Conservation (phyloP, 176 grass and related monocot genomes). For the Rhynchospora breviuscula region DNA sequence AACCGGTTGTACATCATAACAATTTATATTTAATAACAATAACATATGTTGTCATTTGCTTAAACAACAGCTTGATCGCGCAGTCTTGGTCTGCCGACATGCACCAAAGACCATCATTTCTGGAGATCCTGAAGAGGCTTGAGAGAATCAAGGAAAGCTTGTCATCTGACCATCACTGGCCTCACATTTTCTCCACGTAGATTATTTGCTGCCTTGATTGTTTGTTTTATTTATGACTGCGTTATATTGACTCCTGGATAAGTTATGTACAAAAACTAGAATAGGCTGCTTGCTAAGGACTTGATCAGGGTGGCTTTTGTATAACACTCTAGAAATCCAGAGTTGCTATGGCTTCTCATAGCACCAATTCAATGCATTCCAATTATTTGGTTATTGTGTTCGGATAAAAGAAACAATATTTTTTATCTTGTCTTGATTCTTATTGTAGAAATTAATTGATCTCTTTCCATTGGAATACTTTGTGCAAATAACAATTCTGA, state of each 20-base stretch:
- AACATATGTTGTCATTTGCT: background rate
- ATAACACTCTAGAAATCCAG: background rate
- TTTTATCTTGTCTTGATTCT: background rate
- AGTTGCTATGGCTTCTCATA: background rate
- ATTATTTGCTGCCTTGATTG: background rate
- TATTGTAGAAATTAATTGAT: background rate
- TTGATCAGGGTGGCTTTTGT: background rate
- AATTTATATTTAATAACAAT: background rate
- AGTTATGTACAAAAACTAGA: constrained; percentile 52
- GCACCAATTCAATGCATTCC: background rate
- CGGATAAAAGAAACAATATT: background rate
- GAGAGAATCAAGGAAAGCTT: constrained; percentile 79
- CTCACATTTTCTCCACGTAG: constrained; percentile 60
- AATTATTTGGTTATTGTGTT: background rate
- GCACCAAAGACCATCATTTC: constrained; percentile 76
- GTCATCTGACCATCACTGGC: constrained; percentile 68
- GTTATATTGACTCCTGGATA: background rate
- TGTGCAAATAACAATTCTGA: background rate
- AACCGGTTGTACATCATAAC: background rate
- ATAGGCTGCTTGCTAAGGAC: constrained; percentile 14
- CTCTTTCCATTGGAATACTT: background rate
- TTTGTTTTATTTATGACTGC: background rate
- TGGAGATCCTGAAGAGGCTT: constrained; percentile 91
- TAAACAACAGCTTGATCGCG: constrained; percentile 55
- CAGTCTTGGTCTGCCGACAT: constrained; percentile 72